Evolutionary conservation across 306 rosid species (phyloP), one percentile per base, ranked within the genome.

Genomic region (Prunus kanzakura): DNA sequence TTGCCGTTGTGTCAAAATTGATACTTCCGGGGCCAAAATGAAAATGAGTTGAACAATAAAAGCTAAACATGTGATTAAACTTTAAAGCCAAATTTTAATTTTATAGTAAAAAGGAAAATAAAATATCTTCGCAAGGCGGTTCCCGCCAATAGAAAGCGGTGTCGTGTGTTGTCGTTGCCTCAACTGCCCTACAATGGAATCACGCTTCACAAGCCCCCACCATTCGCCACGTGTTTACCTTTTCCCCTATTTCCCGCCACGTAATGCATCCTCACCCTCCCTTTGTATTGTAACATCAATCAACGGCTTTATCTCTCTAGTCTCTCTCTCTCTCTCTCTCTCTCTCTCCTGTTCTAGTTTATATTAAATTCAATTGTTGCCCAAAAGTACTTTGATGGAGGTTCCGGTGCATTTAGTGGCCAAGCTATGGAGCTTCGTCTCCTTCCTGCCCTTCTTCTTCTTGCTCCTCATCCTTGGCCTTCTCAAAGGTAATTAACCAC

Each of bases 371-470:
- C 18, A 19, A 22, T 35, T 51, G 23, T 23, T 61, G 32, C 72
- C 66, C 15, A 3, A 2, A 45, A 41, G 61, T 54, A 70, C 57
- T 60, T 16, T 27, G 76, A 87, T 91, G 96, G 87, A 76, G 54
- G 80, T 86, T 67, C 85, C 81, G 8, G 69, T 69, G 22, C 78
- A 79, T 51, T 84, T 90, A 32, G 6, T 70, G 60, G 66, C 79
- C 64, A 84, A 72, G 77, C 78, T 88, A 19, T 80, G 92, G 92
- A 84, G 89, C 65, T 86, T 92, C 72, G 4, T 90, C 82, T 84
- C 88, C 56, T 88, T 92, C 83, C 75, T 90, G 18, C 89, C 89
- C 58, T 86, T 90, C 89, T 90, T 92, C 89, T 75, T 87, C 71
- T 75, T 82, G 83, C 93, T 92, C 67, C 72, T 86, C 67, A 23